Evolutionary conservation across 768 basidiomycete genomes (phyloP).

Genomic region (Cubamyces lactineus): DNA sequence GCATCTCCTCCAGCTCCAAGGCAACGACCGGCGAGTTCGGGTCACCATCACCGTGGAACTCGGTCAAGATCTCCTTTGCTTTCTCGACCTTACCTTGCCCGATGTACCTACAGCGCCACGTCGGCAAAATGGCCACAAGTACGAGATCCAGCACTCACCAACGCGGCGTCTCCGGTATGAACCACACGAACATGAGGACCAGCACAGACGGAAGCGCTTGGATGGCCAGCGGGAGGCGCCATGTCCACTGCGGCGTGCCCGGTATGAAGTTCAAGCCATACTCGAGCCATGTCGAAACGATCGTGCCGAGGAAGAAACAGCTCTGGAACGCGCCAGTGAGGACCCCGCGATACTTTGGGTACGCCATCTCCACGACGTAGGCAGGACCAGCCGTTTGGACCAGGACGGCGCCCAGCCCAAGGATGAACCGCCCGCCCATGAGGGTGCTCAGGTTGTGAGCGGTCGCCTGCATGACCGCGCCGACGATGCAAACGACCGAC

Average conservation of each 20-base stretch:
- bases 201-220: conserved; percentile 62
- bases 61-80: conserved; percentile 62
- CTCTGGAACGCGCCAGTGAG: conserved; percentile 52
- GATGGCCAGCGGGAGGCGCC: conserved; percentile 66
- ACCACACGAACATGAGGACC: conserved; percentile 57
- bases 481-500: conserved; percentile 64
- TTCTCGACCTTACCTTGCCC: conserved; percentile 60
- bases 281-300: conserved; percentile 34
- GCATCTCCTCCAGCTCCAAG: conserved; percentile 29
- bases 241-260: conserved; percentile 49
- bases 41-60: conserved; percentile 72
- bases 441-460: conserved; percentile 53
- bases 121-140: background rate
- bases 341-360: conserved; percentile 56
- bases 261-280: conserved; percentile 52
- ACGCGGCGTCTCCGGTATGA: conserved; percentile 69
- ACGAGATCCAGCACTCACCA: conserved; percentile 44
- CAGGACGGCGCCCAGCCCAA: conserved; percentile 43
- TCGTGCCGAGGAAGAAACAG: conserved; percentile 26
- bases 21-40: conserved; percentile 58
- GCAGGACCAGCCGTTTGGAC: conserved; percentile 43
- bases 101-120: conserved; percentile 23
- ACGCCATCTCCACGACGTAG: conserved; percentile 66
- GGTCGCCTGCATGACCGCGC: conserved; percentile 58
- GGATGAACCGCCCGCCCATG: conserved; percentile 48